phyloP scores from a whole-genome alignment of 2,329 filamentous ascomycete species.

The Aureobasidium sp. region DNA sequence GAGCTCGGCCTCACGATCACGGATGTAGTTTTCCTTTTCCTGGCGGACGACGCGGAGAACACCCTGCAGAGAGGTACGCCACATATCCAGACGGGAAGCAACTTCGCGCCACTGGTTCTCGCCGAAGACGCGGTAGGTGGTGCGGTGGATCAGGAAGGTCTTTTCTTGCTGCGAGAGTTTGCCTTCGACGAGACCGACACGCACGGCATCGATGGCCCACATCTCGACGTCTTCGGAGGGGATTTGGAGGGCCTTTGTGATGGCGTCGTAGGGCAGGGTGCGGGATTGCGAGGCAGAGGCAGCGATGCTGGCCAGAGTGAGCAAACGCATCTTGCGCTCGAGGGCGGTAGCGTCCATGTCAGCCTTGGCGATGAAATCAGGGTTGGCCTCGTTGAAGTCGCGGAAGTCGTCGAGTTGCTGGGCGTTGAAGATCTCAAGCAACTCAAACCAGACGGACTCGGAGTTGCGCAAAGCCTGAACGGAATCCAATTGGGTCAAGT shows the following conservation, averaged over 20 bases:
- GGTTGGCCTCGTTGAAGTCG: slow-evolving; percentile 88
- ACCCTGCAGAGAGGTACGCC: slow-evolving; percentile 71
- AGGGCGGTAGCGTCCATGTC: slow-evolving; percentile 63
- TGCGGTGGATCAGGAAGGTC: slow-evolving; percentile 91
- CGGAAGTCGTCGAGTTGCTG: slow-evolving; percentile 93
- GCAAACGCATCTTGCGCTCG: slow-evolving; percentile 90
- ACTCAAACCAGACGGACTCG: slow-evolving; percentile 76
- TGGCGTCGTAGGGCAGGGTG: slow-evolving; percentile 79
- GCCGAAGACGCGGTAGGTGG: slow-evolving; percentile 92
- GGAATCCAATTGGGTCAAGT: slow-evolving; percentile 61
- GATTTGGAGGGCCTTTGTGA: slow-evolving; percentile 78
- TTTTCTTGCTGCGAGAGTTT: slow-evolving; percentile 89
- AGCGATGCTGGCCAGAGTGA: slow-evolving; percentile 85
- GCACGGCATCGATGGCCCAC: slow-evolving; percentile 98
- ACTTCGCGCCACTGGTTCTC: slow-evolving; percentile 98
- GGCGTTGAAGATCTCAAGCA: slow-evolving; percentile 91
- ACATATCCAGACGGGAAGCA: slow-evolving; percentile 80
- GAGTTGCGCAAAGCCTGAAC: slow-evolving; percentile 82
- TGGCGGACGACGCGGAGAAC: slow-evolving; percentile 70
- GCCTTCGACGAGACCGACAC: slow-evolving; percentile 89
- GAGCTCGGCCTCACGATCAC: slow-evolving; percentile 68
- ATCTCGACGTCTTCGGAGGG: slow-evolving; percentile 80
- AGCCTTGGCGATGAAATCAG: slow-evolving; percentile 72
- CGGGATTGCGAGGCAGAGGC: slow-evolving; percentile 68
- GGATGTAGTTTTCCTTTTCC: slow-evolving; percentile 72